Conservation (phyloP, 2,329 filamentous ascomycete genomes). For the Fusarium sp. region DNA sequence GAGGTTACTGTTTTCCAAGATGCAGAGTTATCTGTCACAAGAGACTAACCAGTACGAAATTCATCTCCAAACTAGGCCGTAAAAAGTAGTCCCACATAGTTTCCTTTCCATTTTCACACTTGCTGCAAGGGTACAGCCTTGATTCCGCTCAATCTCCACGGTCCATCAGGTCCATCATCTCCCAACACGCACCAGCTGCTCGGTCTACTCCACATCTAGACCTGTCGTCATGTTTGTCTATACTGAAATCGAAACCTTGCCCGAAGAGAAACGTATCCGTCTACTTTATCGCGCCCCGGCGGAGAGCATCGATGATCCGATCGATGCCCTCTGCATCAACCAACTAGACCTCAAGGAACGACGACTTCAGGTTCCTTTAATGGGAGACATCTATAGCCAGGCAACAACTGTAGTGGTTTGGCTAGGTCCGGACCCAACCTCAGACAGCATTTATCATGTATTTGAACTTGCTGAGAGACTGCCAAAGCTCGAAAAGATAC, state of each 20-base stretch:
- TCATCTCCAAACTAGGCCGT: neutral
- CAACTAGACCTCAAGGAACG: neutral
- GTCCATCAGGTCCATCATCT: neutral
- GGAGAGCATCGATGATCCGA: neutral
- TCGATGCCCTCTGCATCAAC: constrained; percentile 7
- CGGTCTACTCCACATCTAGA: neutral
- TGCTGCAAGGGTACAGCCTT: too few species aligned
- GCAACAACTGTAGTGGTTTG: neutral
- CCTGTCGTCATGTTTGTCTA: neutral
- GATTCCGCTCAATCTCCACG: neutral
- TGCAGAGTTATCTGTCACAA: too few species aligned
- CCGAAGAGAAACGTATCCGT: neutral
- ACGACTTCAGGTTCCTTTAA: neutral
- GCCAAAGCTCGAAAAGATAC: neutral
- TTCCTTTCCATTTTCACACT: neutral
- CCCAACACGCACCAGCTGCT: neutral
- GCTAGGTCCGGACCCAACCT: neutral
- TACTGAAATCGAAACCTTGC: neutral
- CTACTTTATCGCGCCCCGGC: neutral
- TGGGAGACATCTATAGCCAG: neutral
- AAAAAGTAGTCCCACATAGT: neutral
- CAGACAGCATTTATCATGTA: neutral
- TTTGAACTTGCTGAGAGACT: neutral
- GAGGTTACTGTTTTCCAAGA: neutral
- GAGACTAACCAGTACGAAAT: too few species aligned